Evolutionary conservation across 2,329 filamentous ascomycete species (phyloP), one percentile per base, ranked within the genome.

Genomic region (Ophiosphaerella korrae): DNA sequence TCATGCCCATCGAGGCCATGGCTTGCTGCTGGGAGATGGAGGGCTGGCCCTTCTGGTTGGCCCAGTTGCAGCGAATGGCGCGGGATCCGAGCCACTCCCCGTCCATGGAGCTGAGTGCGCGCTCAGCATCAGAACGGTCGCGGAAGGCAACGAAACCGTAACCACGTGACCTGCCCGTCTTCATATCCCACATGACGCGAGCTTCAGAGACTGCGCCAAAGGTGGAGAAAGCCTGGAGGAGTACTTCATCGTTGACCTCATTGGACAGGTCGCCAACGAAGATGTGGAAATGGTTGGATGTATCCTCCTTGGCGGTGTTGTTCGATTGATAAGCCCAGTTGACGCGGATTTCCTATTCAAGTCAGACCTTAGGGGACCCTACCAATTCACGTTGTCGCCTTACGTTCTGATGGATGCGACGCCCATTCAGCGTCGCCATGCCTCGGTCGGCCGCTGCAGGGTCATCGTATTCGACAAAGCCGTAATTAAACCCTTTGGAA

Each of bases 151-250:
- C 93, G 71, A 99, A 99, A 11, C 94, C 94, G 71, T 99, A 99
- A 53, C 94, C 94, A 72, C 94, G 90, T 62, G 94, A 97, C 58
- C 94, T 88, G 62, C 94, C 94, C 32, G 94, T 99, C 84, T 99
- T 99, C 94, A 99, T 99, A 75, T 99, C 94, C 94, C 94, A 99
- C 94, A 99, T 99, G 59, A 99, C 94, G 67, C 94, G 92, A 53
- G 94, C 94, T 77, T 99, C 94, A 2, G 94, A 99, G 42, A 99
- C 92, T 11, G 87, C 90, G 35, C 94, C 94, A 74, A 97, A 99
- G 38, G 91, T 91, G 41, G 91, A 95, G 77, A 99, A 99, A 11
- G 94, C 94, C 76, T 97, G 92, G 13, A 89, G 81, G 18, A 99
- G 83, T 45, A 97, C 86, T 70, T 99, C 94, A 66, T 99, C 94